Percentiles rank a stretch among this genome's conserved stretches.
Conservation (phyloP, 2,329 filamentous ascomycete genomes). For the Aspergillus novoparasiticus region DNA sequence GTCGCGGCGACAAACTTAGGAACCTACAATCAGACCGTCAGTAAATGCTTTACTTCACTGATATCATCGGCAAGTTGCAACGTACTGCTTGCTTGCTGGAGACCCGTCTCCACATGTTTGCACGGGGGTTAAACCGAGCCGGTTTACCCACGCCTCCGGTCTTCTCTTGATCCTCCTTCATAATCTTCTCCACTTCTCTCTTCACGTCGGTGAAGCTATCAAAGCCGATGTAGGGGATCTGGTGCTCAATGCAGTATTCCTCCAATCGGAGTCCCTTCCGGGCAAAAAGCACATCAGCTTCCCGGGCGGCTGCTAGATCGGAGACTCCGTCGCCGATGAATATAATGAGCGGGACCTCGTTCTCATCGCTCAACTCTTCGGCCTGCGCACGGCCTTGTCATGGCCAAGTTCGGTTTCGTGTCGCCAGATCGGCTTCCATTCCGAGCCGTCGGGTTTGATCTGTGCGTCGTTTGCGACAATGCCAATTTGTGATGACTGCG, state of each 20-base stretch:
- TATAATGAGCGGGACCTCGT: constrained; percentile 65
- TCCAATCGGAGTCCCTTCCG: constrained; percentile 66
- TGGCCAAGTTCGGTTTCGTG: constrained; percentile 68
- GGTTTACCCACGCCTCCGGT: constrained; percentile 64
- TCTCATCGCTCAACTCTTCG: constrained; percentile 58
- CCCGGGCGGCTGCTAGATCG: constrained; percentile 65
- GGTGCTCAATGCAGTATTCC: constrained; percentile 66
- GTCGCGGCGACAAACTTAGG: constrained; percentile 54
- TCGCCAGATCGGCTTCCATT: constrained; percentile 69
- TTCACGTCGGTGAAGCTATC: constrained; percentile 70
- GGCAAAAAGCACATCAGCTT: constrained; percentile 70
- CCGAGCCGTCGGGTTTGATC: constrained; percentile 59
- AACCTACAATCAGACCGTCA: constrained; percentile 29
- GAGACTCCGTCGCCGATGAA: constrained; percentile 73
- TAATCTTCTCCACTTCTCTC: constrained; percentile 60
- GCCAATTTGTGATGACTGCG: constrained; percentile 57
- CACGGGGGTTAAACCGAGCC: constrained; percentile 66
- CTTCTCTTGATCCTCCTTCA: constrained; percentile 61
- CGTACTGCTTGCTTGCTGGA: constrained; percentile 60
- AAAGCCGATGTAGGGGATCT: constrained; percentile 62
- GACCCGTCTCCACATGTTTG: constrained; percentile 67
- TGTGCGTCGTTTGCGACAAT: constrained; percentile 70
- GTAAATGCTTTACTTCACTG: neutral
- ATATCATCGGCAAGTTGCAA: neutral
- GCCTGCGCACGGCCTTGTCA: constrained; percentile 64